These are phyloP conservation scores for Pisolithus orientalis DNA, from an alignment of 768 basidiomycete species.

Conservation along the genomic window DNA sequence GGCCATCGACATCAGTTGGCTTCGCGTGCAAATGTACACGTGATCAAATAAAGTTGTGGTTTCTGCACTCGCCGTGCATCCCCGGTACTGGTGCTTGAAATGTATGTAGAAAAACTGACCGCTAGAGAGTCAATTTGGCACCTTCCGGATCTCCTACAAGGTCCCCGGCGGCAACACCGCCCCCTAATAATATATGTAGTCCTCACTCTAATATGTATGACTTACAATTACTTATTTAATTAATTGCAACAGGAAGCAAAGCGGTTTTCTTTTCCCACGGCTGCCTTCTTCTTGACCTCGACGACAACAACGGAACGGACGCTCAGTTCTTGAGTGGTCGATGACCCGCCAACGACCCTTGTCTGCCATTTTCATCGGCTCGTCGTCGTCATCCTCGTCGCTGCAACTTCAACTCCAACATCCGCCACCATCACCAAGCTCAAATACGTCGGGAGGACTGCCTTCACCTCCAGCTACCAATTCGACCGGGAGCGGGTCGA, in stretches of 20 bases:
- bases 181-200: no score
- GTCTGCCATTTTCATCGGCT: constrained; percentile 56
- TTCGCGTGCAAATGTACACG: neutral
- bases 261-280: no score
- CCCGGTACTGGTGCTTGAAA: neutral
- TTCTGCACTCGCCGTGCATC: neutral
- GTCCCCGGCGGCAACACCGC: no score
- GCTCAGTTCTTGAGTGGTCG: constrained; percentile 14
- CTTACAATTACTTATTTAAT: no score
- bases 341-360: constrained; percentile 41
- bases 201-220: no score
- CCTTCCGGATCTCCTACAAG: no score
- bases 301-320: no score
- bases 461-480: constrained; percentile 84
- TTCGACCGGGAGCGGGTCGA: constrained; percentile 77
- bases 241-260: no score
- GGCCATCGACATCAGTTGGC: neutral
- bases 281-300: neutral
- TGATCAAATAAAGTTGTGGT: neutral
- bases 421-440: constrained; percentile 61
- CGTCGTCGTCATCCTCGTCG: constrained; percentile 30
- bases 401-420: constrained; percentile 24
- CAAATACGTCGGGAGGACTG: constrained; percentile 51
- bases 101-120: no score
- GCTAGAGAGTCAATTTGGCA: no score